Evolutionary conservation across 202 grass and related monocot species (phyloP), one percentile per base, ranked within the genome.

Genomic region (Elaeis oleifera): DNA sequence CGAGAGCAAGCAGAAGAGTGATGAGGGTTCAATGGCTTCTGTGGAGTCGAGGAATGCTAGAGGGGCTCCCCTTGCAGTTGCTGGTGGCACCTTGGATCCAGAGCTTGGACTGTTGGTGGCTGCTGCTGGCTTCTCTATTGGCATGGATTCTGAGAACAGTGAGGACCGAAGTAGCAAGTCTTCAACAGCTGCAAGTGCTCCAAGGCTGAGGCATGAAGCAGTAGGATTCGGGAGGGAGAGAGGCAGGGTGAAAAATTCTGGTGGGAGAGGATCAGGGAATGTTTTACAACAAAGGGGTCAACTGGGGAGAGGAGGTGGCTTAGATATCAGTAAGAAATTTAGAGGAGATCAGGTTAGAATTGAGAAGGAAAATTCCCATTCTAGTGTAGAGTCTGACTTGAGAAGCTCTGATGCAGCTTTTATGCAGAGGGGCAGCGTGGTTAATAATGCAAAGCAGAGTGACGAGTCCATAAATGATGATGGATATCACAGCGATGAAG

Each of bases 401-500:
- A 48, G 50, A 63, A 48, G 65, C 67, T 76, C 63, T 72, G 53
- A 75, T 81, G 59, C 74, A 74, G 74, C 81, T 81, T 29, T 65
- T 70, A 36, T 51, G 54, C 59, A 3, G 36, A 44, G 36, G 11
- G 36, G 36, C 11, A 13, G 36, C 36, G 36, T 44, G 36, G 36
- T 68, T 61, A 58, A 74, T n/a, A 76, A 39, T 18, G 14, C 21
- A 16, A 48, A 58, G 44, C 67, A 62, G 67, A 71, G 50, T 44
- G 71, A 51, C 62, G 81, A 81, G 72, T 89, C 59, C 44, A 61
- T 73, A 21, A 55, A 63, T 56, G 73, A 73, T 1, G 71, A 84
- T 0, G 74, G 67, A 50, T 68, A 78, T 58, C 79, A 49, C 56
- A 84, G 86, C 16, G 80, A 80, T 32, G 80, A 74, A 44, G 27